Evolutionary conservation across 83 land plant species (phyloP).

Genomic region (Picea mariana): DNA sequence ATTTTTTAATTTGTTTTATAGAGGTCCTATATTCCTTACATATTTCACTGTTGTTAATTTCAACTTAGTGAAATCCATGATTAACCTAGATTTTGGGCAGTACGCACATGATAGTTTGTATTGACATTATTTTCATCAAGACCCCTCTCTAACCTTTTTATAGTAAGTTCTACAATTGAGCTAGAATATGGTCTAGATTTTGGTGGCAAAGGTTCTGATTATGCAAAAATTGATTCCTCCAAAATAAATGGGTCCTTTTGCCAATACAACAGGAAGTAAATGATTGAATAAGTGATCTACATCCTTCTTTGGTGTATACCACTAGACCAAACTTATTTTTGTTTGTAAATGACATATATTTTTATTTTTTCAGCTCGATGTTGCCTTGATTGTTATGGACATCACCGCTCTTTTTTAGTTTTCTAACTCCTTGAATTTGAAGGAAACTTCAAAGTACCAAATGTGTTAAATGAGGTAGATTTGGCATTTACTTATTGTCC

Average conservation of each 20-base stretch:
- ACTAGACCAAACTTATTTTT: background rate
- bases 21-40: background rate
- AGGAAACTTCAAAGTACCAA: constrained; percentile 87
- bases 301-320: background rate
- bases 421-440: constrained; percentile 57
- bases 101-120: too few relatives aligned
- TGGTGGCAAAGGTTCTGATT: background rate
- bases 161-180: background rate
- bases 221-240: background rate
- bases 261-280: background rate
- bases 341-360: background rate
- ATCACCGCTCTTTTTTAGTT: background rate
- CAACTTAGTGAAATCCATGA: too few relatives aligned
- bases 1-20: background rate
- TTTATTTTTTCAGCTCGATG: background rate
- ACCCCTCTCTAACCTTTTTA: background rate
- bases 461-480: constrained; percentile 86
- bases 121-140: background rate
- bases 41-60: background rate
- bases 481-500: background rate
- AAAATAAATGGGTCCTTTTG: background rate
- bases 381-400: background rate
- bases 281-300: background rate
- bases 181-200: background rate
- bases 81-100: too few relatives aligned